Conservation (phyloP, 768 basidiomycete species). For the Chalciporus piperatus region DNA sequence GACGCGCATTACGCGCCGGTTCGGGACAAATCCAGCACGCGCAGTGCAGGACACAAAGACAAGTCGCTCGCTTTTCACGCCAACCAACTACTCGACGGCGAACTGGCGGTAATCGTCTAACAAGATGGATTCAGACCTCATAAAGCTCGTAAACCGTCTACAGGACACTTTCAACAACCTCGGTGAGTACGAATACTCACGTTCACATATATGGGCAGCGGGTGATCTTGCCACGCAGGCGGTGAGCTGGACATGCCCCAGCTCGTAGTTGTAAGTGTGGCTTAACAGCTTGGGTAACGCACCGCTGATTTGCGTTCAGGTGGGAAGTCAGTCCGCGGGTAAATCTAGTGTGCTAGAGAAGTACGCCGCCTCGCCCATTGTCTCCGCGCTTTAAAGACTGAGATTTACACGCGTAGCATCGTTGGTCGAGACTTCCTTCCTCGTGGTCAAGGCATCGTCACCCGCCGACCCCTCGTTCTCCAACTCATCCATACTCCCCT, state of each 20-base stretch:
- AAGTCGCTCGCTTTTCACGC: not conserved
- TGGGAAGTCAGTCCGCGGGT: slow-evolving; percentile 94
- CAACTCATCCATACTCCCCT: slow-evolving; percentile 92
- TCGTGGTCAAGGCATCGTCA: slow-evolving; percentile 91
- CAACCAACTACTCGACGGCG: slow-evolving; percentile 2
- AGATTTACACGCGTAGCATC: slow-evolving; percentile 50
- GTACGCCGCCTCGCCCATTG: slow-evolving; percentile 45
- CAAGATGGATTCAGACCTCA: slow-evolving; percentile 90
- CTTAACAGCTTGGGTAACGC: not conserved
- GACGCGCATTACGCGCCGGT: slow-evolving; percentile 28
- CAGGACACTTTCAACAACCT: slow-evolving; percentile 91
- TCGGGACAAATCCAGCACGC: slow-evolving; percentile 14
- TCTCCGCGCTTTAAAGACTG: not conserved
- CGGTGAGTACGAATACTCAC: slow-evolving; percentile 46
- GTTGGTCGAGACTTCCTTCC: slow-evolving; percentile 92
- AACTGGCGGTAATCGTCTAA: not conserved
- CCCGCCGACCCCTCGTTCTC: slow-evolving; percentile 89
- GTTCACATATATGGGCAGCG: slow-evolving; percentile 1
- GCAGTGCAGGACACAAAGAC: slow-evolving; percentile 8
- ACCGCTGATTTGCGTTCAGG: slow-evolving; percentile 42
- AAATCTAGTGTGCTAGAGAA: slow-evolving; percentile 97
- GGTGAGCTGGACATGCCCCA: slow-evolving; percentile 94
- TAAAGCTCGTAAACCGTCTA: slow-evolving; percentile 91
- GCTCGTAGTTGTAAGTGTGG: slow-evolving; percentile 71
- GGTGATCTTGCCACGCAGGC: slow-evolving; percentile 41